Evolutionary conservation across 108 stramenopile species (phyloP), one percentile per base, ranked within the genome.

Genomic region (Tribonema minus): DNA sequence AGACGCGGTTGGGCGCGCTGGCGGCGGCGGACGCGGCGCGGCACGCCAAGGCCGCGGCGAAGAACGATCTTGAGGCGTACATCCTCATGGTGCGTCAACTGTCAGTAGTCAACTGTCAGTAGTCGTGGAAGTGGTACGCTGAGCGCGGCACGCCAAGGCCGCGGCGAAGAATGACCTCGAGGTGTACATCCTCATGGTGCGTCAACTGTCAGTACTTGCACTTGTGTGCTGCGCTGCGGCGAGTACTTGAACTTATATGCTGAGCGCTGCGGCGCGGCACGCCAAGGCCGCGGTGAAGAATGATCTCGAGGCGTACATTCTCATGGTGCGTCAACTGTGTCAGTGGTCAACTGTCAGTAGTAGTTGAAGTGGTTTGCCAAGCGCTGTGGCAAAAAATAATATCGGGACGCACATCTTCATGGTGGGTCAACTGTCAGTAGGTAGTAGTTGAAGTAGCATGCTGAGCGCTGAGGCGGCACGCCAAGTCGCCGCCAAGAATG

Each of bases 161-260:
- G n/a, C n/a, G n/a, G n/a, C 95, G 20, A 92, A 91, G 82, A 98
- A 98, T 82, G 89, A 90, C 40, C 83, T 95, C 39, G 98, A 99
- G 87, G 85, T 89, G 37, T 95, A 94, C 87, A 90, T 98, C 70
- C 95, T 94, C 79, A 67, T 84, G 83, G 74, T 85, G 34, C 64
- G 64, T 20, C 3, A 29, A 0, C 27, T 3, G 64, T 20, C 7
- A 65, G 6, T 46, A 46, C 41, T 46, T 12, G 6, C 9, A 46
- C 6, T 46, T 12, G 15, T 12, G 6, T 12, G 41, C 6, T 46
- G 41, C 15, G 41, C 41, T 46, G 6, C 15, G 6, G 9, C 41
- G 41, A 12, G 41, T 15, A 15, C 41, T 6, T 46, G 41, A 15
- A 46, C 6, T 46, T 12, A 12, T 6, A 46, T 6, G 6, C 41